Evolutionary conservation across 2,329 filamentous ascomycete species (phyloP).

Genomic region (Colletotrichum sp.): DNA sequence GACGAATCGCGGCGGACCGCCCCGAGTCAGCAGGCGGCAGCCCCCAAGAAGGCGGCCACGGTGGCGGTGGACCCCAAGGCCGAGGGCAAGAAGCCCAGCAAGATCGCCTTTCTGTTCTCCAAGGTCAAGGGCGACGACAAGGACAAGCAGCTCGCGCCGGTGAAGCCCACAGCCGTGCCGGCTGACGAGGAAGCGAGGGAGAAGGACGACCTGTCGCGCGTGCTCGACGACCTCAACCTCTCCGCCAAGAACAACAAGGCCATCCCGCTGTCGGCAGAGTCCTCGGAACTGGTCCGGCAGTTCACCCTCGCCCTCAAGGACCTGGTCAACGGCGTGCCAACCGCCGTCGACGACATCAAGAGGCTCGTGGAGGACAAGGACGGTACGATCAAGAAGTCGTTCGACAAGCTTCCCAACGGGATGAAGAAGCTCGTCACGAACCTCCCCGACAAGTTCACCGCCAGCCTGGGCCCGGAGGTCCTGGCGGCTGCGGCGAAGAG

Average conservation of each 20-base stretch:
- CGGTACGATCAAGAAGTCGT: constrained; percentile 62
- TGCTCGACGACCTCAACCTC: constrained; percentile 86
- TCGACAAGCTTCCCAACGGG: constrained; percentile 74
- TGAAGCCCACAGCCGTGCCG: constrained; percentile 41
- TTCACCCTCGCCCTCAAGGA: constrained; percentile 95
- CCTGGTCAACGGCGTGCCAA: constrained; percentile 88
- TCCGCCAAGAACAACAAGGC: constrained; percentile 84
- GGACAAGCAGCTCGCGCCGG: constrained; percentile 33
- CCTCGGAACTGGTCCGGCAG: constrained; percentile 77
- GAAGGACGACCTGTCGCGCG: constrained; percentile 74
- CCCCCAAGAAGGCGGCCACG: constrained; percentile 25
- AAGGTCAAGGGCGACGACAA: constrained; percentile 40
- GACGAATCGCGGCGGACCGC: constrained; percentile 14
- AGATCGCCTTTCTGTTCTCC: constrained; percentile 38
- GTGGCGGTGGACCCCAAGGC: constrained; percentile 31
- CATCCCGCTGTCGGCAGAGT: constrained; percentile 84
- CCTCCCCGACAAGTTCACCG: constrained; percentile 81
- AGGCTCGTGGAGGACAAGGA: constrained; percentile 65
- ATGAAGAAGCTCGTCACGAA: constrained; percentile 86
- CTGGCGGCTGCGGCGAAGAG: constrained; percentile 80
- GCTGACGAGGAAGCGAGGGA: constrained; percentile 51
- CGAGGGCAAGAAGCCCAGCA: constrained; percentile 33
- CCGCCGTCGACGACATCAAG: constrained; percentile 88
- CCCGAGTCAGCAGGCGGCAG: constrained; percentile 9
- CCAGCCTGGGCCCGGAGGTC: constrained; percentile 78